Evolutionary conservation across 306 rosid genomes (phyloP).

Genomic region (Cicer arietinum): DNA sequence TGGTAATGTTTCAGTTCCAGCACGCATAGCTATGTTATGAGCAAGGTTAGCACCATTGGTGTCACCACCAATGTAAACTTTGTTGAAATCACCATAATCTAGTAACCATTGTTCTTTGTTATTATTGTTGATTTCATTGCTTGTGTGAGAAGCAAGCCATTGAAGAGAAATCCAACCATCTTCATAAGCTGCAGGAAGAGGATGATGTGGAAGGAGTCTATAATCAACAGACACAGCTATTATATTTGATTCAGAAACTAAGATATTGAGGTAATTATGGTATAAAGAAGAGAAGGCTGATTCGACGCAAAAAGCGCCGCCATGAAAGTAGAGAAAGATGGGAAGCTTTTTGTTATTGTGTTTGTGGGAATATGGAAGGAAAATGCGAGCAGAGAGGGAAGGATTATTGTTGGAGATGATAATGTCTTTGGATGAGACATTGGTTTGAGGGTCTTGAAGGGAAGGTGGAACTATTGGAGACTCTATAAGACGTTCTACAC

Average conservation of each 20-base stretch:
- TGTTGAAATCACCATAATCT: conserved; percentile 43
- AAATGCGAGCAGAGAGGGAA: conserved; percentile 41
- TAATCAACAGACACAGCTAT: conserved; percentile 42
- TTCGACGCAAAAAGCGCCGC: conserved; percentile 52
- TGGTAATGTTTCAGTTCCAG: conserved; percentile 31
- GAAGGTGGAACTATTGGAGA: conserved; percentile 42
- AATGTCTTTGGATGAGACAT: conserved; percentile 51
- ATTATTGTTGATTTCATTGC: background rate
- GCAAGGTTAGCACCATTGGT: conserved; percentile 48
- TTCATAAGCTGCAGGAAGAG: conserved; percentile 49
- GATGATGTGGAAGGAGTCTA: conserved; percentile 49
- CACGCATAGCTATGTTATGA: conserved; percentile 49
- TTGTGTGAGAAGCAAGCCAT: conserved; percentile 49
- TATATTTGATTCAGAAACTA: conserved; percentile 38
- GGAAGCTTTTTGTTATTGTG: conserved; percentile 37
- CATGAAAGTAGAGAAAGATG: conserved; percentile 51
- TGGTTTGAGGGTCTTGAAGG: conserved; percentile 39
- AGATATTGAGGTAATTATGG: conserved; percentile 29
- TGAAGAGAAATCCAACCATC: conserved; percentile 53
- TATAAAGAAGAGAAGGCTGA: conserved; percentile 42
- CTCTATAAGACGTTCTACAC: conserved; percentile 36
- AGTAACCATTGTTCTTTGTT: conserved; percentile 43
- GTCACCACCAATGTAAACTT: conserved; percentile 48
- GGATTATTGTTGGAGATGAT: conserved; percentile 40
- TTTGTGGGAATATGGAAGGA: conserved; percentile 35